Percentiles rank a stretch among this genome's conserved stretches.
Evolutionary conservation across 1,284 basidiomycete species (phyloP).

Genomic region (Microbotryum silenes-acaulis): DNA sequence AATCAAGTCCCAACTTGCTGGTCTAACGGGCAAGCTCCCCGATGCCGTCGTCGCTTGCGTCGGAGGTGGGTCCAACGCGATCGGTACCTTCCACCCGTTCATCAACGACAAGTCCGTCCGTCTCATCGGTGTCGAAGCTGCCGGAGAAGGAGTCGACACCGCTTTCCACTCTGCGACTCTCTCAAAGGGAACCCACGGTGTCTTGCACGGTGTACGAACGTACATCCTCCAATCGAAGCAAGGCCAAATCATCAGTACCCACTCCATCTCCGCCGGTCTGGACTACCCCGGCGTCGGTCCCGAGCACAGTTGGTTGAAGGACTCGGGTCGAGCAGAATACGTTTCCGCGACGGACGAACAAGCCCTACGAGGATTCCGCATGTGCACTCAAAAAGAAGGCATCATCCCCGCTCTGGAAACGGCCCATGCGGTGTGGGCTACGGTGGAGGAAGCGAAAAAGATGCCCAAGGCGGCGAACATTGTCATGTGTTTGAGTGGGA

Average conservation of each 20-base stretch:
- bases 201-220: constrained; percentile 91
- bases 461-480: constrained; percentile 77
- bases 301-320: constrained; percentile 94
- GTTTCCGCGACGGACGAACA: constrained; percentile 87
- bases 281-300: constrained; percentile 90
- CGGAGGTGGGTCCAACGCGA: constrained; percentile 94
- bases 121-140: constrained; percentile 88
- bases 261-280: constrained; percentile 91
- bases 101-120: constrained; percentile 74
- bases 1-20: constrained; percentile 80
- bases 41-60: constrained; percentile 95
- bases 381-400: constrained; percentile 85
- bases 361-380: constrained; percentile 82
- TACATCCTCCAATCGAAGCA: constrained; percentile 82
- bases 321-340: constrained; percentile 87
- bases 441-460: constrained; percentile 73
- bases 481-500: constrained; percentile 80
- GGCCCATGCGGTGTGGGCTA: constrained; percentile 90
- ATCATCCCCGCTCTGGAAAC: constrained; percentile 98
- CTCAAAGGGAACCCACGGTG: constrained; percentile 79
- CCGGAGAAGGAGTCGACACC: constrained; percentile 83
- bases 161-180: constrained; percentile 86
- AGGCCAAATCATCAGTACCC: constrained; percentile 94
- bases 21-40: constrained; percentile 71
- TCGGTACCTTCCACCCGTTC: constrained; percentile 94